phyloP scores from a whole-genome alignment of 2,329 filamentous ascomycete genomes.

The Penicillium polonicum region DNA sequence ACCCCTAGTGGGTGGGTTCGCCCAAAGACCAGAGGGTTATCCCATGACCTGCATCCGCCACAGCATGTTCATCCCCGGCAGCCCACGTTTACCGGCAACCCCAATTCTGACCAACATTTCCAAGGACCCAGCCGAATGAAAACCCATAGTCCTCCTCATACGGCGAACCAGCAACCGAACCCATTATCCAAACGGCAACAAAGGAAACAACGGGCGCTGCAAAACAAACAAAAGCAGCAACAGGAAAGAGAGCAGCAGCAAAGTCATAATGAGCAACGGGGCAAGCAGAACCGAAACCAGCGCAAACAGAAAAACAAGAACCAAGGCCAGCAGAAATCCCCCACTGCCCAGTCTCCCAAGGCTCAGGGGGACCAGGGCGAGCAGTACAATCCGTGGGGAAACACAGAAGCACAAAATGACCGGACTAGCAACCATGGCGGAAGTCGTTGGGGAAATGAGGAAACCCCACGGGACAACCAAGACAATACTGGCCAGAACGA shows the following conservation, averaged over 20 bases:
- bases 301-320: conserved; percentile 2
- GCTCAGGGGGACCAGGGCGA: background rate
- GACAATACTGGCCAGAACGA: background rate
- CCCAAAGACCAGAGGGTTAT: background rate
- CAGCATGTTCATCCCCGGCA: background rate
- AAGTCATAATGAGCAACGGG: background rate
- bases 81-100: background rate
- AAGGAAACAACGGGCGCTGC: background rate
- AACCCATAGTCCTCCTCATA: background rate
- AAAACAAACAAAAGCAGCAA: background rate
- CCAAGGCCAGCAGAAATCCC: background rate
- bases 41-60: background rate
- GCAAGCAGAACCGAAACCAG: background rate
- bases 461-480: background rate
- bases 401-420: background rate
- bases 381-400: background rate
- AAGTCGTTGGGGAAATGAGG: background rate
- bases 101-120: background rate
- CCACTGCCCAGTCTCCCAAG: background rate
- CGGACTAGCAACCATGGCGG: background rate
- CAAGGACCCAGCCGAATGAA: background rate
- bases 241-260: background rate
- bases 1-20: conserved; percentile 1
- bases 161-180: background rate
- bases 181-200: conserved; percentile 5